Evolutionary conservation across 2,329 filamentous ascomycete species (phyloP).

Genomic region (Colletotrichum sp.): DNA sequence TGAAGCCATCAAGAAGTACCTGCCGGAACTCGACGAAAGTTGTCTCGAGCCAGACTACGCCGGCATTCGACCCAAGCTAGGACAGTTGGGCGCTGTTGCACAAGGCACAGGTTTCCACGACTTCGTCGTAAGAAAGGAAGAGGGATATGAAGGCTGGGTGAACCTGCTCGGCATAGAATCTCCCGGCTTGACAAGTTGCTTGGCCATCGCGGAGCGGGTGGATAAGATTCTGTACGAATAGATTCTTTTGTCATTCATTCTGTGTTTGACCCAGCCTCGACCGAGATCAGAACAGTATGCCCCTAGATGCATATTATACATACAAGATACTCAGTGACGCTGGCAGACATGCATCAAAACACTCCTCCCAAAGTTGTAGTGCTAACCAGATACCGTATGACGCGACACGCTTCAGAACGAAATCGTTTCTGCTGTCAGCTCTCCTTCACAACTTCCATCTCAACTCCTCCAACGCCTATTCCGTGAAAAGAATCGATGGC

Average conservation of each 20-base stretch:
- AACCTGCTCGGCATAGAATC: slow-evolving; percentile 94
- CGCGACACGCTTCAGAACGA: background rate
- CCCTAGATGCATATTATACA: background rate
- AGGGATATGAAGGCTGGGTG: slow-evolving; percentile 81
- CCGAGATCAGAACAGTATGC: background rate
- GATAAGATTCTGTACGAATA: slow-evolving; percentile 51
- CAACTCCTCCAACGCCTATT: slow-evolving; percentile 3
- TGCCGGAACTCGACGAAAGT: slow-evolving; percentile 73
- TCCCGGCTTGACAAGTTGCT: slow-evolving; percentile 83
- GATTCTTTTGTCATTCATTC: slow-evolving; percentile 5
- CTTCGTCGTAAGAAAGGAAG: slow-evolving; percentile 80
- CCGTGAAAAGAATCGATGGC: background rate
- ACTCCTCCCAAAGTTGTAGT: background rate
- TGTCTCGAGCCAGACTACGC: slow-evolving; percentile 84
- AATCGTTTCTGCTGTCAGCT: background rate
- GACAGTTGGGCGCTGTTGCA: slow-evolving; percentile 61
- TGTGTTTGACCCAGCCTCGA: background rate
- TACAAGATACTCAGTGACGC: background rate
- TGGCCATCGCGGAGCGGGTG: slow-evolving; percentile 87
- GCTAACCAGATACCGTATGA: background rate
- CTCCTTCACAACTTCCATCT: background rate
- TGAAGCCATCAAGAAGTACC: slow-evolving; percentile 76
- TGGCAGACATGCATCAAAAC: background rate
- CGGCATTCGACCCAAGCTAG: slow-evolving; percentile 88
- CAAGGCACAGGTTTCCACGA: slow-evolving; percentile 78